phyloP scores from a whole-genome alignment of 805 yeast genomes.

The Brettanomyces custersianus region DNA sequence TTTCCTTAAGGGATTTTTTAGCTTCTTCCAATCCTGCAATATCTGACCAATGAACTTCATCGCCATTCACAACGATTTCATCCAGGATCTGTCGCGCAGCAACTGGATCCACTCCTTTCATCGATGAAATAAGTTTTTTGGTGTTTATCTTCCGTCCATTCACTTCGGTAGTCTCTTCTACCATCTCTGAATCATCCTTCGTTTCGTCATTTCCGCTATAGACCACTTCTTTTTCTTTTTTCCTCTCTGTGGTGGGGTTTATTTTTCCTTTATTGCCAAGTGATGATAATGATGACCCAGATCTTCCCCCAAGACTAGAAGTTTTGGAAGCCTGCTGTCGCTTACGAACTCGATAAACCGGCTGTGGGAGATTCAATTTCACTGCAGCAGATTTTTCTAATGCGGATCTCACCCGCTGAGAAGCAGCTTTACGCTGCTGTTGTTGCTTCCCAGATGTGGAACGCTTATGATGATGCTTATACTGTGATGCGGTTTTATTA shows the following conservation, averaged over 20 bases:
- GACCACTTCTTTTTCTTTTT: slow-evolving; percentile 15
- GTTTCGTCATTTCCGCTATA: slow-evolving; percentile 9
- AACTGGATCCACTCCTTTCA: slow-evolving; percentile 64
- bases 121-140: slow-evolving; percentile 32
- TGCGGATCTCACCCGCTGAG: slow-evolving; percentile 25
- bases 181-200: slow-evolving; percentile 7
- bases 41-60: slow-evolving; percentile 90
- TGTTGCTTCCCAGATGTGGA: slow-evolving; percentile 5
- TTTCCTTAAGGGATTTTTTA: slow-evolving; percentile 80
- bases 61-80: slow-evolving; percentile 84
- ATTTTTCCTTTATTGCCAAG: not conserved
- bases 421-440: slow-evolving; percentile 11
- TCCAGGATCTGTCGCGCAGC: slow-evolving; percentile 80
- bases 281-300: not conserved
- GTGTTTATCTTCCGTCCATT: slow-evolving; percentile 9
- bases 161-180: slow-evolving; percentile 4
- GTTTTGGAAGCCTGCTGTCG: slow-evolving; percentile 1
- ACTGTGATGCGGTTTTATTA: not conserved
- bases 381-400: slow-evolving; percentile 25
- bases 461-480: slow-evolving; percentile 2
- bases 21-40: slow-evolving; percentile 90
- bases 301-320: slow-evolving; percentile 1
- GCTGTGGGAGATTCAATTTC: slow-evolving; percentile 13
- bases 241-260: slow-evolving; percentile 20
- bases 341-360: not conserved